phyloP scores from a whole-genome alignment of 306 rosid genomes.

The Pyrus bretschneideri region DNA sequence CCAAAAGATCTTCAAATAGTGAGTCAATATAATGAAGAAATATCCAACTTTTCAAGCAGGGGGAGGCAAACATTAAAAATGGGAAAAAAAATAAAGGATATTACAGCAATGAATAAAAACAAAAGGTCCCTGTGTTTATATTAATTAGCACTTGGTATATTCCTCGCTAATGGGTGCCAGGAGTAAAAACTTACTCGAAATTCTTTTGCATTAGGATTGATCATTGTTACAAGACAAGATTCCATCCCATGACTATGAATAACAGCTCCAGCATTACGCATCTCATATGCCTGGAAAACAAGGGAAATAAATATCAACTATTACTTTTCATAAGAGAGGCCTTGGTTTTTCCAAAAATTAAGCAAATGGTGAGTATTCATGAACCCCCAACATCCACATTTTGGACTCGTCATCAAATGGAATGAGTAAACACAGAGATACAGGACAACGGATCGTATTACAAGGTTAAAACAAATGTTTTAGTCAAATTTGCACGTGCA shows the following conservation, averaged over 20 bases:
- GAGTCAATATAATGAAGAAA: not conserved
- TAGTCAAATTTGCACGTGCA: not conserved
- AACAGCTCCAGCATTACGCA: constrained; percentile 83
- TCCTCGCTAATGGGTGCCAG: not conserved
- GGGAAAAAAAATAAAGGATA: not conserved
- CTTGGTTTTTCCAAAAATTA: constrained; percentile 1
- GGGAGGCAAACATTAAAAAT: not conserved
- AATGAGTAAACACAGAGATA: not conserved
- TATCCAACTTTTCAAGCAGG: not conserved
- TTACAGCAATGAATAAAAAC: not conserved
- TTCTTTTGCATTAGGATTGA: constrained; percentile 74
- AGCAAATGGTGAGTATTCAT: not conserved
- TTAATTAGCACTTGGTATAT: not conserved
- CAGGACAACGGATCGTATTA: not conserved
- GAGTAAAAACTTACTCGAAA: constrained; percentile 64
- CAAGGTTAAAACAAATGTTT: not conserved
- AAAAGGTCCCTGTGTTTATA: not conserved
- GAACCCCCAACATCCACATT: not conserved
- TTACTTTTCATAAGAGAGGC: constrained; percentile 5
- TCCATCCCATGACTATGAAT: constrained; percentile 89
- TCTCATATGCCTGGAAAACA: constrained; percentile 64
- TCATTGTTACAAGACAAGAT: constrained; percentile 86
- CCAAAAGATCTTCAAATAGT: not conserved
- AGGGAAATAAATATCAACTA: constrained; percentile 14
- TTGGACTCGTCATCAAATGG: not conserved